phyloP scores from a whole-genome alignment of 2,329 filamentous ascomycete genomes.

The Thielaviopsis populi region DNA sequence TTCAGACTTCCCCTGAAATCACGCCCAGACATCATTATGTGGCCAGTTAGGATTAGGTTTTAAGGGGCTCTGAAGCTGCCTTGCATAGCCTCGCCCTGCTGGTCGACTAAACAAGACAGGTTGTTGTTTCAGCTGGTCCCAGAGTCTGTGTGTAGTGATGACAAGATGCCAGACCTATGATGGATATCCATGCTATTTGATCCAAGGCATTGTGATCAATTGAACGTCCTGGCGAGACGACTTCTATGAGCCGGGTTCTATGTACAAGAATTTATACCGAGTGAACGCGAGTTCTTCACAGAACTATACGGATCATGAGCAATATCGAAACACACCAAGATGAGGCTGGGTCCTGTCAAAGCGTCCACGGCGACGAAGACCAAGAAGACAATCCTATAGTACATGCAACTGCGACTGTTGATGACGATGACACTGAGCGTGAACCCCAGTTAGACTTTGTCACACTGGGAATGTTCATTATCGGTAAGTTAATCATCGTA shows the following conservation, averaged over 20 bases:
- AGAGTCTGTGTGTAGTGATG: not conserved
- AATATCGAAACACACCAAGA: not conserved
- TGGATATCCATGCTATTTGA: not conserved
- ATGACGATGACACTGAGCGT: not conserved
- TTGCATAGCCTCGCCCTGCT: not conserved
- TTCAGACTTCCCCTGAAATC: not conserved
- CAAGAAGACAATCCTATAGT: not conserved
- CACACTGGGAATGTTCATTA: slow-evolving; percentile 59
- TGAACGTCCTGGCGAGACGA: not conserved
- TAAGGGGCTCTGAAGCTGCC: not conserved
- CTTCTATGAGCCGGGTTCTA: not conserved
- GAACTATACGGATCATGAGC: not conserved
- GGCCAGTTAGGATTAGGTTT: not conserved
- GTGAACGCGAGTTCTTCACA: not conserved
- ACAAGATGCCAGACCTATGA: not conserved
- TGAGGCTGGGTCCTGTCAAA: not conserved
- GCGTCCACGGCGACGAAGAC: not conserved
- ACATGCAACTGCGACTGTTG: not conserved
- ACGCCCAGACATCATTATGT: not conserved
- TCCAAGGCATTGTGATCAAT: not conserved
- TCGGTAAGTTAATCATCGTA: slow-evolving; percentile 34
- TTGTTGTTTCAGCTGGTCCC: not conserved
- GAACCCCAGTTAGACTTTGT: slow-evolving; percentile 42
- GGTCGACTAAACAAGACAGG: not conserved
- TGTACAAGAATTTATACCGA: not conserved